Conservation (phyloP, 495 filamentous ascomycete genomes). For the Geoglossum glabrum region DNA sequence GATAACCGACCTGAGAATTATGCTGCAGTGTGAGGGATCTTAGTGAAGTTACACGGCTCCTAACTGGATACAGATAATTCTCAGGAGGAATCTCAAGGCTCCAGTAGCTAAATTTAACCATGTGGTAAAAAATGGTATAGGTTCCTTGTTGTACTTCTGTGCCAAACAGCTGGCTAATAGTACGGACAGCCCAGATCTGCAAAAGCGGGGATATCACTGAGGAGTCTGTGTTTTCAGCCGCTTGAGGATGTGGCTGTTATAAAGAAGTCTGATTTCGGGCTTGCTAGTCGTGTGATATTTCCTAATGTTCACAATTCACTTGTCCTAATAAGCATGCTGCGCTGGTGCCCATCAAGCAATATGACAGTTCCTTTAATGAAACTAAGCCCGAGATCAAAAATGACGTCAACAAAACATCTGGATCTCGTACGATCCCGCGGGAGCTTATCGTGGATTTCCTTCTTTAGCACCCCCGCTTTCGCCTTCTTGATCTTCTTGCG, state of each 20-base stretch:
- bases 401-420: too few relatives aligned
- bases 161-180: neutral
- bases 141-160: neutral
- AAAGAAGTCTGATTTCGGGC: too few relatives aligned
- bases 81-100: neutral
- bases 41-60: neutral
- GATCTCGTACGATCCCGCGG: too few relatives aligned
- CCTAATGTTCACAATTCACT: too few relatives aligned
- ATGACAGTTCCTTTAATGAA: too few relatives aligned
- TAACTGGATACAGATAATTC: neutral
- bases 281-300: too few relatives aligned
- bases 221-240: neutral
- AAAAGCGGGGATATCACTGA: neutral
- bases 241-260: neutral
- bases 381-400: too few relatives aligned
- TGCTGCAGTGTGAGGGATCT: neutral
- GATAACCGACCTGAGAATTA: neutral
- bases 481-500: too few relatives aligned
- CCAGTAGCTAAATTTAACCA: neutral
- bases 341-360: too few relatives aligned
- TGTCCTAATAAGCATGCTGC: too few relatives aligned
- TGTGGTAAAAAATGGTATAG: neutral
- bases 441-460: too few relatives aligned
- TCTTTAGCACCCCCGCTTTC: too few relatives aligned
- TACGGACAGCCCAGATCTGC: neutral